phyloP scores from a whole-genome alignment of 176 grass and related monocot species.

The Carex littledalei region DNA sequence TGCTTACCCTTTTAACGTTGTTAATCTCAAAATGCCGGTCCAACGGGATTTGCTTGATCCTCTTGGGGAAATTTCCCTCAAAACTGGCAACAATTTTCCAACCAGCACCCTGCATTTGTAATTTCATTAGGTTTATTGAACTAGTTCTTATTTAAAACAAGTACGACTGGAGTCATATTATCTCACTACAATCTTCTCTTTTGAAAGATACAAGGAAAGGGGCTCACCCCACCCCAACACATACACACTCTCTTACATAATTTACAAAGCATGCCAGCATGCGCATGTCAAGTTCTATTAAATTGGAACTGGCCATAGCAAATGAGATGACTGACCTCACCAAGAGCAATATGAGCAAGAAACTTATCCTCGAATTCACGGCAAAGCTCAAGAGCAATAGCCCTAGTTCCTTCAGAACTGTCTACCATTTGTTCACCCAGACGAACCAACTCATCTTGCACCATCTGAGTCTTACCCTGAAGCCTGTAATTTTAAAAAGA shows the following conservation, averaged over 20 bases:
- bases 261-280: not conserved
- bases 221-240: not conserved
- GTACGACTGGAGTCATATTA: not conserved
- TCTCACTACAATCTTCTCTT: constrained; percentile 13
- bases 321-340: constrained; percentile 54
- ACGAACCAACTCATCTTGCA: constrained; percentile 76
- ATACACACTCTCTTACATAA: not conserved
- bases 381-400: constrained; percentile 79
- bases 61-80: constrained; percentile 74
- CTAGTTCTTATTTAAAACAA: constrained; percentile 3
- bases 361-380: constrained; percentile 81
- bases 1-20: constrained; percentile 87
- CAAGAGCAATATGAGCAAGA: constrained; percentile 52
- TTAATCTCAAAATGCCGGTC: constrained; percentile 94
- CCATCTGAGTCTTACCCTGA: constrained; percentile 70
- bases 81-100: constrained; percentile 89
- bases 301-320: not conserved
- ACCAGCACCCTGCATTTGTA: constrained; percentile 44
- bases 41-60: constrained; percentile 68
- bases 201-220: constrained; percentile 14
- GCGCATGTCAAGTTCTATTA: not conserved
- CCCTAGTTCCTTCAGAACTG: constrained; percentile 68
- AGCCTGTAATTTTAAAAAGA: constrained; percentile 34
- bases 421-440: constrained; percentile 78
- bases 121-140: not conserved